These are phyloP conservation scores for Psilocybe subaeruginosa DNA, from an alignment of 768 basidiomycete genomes.

Conservation along the genomic window DNA sequence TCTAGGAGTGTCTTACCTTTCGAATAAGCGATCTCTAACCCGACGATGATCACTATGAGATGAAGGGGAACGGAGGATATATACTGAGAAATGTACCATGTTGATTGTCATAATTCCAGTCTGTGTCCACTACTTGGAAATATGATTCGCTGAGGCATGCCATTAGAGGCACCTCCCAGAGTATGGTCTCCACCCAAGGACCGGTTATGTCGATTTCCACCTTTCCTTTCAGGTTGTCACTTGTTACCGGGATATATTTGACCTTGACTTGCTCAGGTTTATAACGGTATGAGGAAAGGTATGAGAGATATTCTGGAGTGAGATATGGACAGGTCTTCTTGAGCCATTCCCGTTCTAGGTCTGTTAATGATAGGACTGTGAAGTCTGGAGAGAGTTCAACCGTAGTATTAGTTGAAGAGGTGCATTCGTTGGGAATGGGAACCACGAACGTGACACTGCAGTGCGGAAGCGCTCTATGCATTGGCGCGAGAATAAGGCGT, in stretches of 20 bases:
- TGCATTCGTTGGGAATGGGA: constrained; percentile 1
- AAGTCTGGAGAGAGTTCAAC: constrained; percentile 54
- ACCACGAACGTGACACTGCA: constrained; percentile 55
- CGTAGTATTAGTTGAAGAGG: neutral
- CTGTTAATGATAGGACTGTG: constrained; percentile 57
- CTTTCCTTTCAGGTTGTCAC: constrained; percentile 54
- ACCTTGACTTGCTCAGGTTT: constrained; percentile 74
- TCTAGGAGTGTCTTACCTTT: constrained; percentile 71
- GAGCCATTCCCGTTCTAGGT: constrained; percentile 71
- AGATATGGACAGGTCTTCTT: constrained; percentile 74
- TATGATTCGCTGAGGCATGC: constrained; percentile 89
- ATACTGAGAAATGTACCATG: constrained; percentile 48
- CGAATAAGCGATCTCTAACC: constrained; percentile 65
- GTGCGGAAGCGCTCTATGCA: constrained; percentile 64
- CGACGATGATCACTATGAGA: neutral
- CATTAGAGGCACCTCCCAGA: constrained; percentile 98
- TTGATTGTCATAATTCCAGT: constrained; percentile 89
- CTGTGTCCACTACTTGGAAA: constrained; percentile 71
- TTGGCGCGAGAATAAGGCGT: constrained; percentile 64
- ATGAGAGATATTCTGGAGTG: constrained; percentile 71
- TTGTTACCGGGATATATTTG: constrained; percentile 60
- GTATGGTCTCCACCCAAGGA: constrained; percentile 81
- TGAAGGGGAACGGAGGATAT: neutral
- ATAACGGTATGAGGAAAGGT: constrained; percentile 69
- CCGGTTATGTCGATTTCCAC: constrained; percentile 77